These are phyloP conservation scores for Eucalyptus urophylla DNA, from an alignment of 345 rosid genomes.

Conservation along the genomic window DNA sequence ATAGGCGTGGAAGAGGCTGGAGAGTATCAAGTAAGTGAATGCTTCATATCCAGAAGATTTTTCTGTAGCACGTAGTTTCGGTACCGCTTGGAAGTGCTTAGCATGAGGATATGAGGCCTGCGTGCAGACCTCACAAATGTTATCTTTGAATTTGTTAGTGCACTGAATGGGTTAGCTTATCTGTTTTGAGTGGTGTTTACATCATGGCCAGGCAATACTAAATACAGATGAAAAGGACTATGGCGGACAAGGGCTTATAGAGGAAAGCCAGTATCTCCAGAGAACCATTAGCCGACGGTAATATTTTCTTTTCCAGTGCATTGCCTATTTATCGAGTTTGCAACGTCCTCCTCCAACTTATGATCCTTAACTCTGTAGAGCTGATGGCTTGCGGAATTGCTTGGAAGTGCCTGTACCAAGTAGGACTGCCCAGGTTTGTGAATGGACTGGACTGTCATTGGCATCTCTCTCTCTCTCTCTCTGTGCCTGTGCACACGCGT, in stretches of 20 bases:
- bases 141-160: not conserved
- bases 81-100: not conserved
- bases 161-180: not conserved
- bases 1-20: constrained; percentile 96
- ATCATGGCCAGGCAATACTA: constrained; percentile 40
- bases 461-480: not conserved
- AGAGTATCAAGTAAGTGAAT: constrained; percentile 61
- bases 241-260: constrained; percentile 64
- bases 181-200: not conserved
- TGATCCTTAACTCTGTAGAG: constrained; percentile 26
- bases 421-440: constrained; percentile 81
- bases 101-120: not conserved
- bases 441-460: constrained; percentile 3
- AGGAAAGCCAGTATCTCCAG: constrained; percentile 48
- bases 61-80: not conserved
- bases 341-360: not conserved
- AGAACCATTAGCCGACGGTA: constrained; percentile 65
- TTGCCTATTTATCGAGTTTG: not conserved
- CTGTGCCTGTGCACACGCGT: not conserved
- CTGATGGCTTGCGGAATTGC: constrained; percentile 67
- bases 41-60: not conserved
- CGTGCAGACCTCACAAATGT: not conserved
- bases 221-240: constrained; percentile 72
- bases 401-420: constrained; percentile 69
- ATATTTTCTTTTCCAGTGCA: not conserved